Evolutionary conservation across 176 grass and related monocot species (phyloP).

Genomic region (Puya raimondii): DNA sequence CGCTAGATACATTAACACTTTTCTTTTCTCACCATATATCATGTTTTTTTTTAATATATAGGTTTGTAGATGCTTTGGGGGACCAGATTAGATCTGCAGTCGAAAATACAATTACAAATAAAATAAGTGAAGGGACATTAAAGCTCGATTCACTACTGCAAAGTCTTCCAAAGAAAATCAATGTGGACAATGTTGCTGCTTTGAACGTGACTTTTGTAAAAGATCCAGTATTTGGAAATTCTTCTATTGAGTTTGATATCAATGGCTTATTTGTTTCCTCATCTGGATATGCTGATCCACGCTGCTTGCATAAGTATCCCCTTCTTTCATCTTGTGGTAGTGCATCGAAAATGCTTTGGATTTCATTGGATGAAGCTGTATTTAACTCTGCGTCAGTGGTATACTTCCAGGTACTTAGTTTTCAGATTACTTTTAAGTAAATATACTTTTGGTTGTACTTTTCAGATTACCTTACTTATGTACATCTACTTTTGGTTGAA

Average conservation of each 20-base stretch:
- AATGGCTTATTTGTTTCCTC: slow-evolving; percentile 72
- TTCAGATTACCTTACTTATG: background rate
- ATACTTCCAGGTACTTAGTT: slow-evolving; percentile 72
- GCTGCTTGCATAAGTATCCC: slow-evolving; percentile 20
- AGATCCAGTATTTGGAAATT: slow-evolving; percentile 62
- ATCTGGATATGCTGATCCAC: slow-evolving; percentile 13
- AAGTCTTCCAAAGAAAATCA: slow-evolving; percentile 74
- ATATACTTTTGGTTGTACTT: background rate
- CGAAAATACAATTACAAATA: slow-evolving; percentile 63
- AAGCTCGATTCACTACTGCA: slow-evolving; percentile 73
- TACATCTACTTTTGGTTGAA: no score
- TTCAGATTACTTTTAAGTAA: background rate
- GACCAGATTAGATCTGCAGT: slow-evolving; percentile 76
- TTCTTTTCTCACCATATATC: slow-evolving; percentile 19
- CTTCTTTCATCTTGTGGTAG: slow-evolving; percentile 30
- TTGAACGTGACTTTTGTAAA: slow-evolving; percentile 85
- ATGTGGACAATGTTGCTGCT: slow-evolving; percentile 51
- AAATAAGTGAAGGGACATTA: slow-evolving; percentile 51
- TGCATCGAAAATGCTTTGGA: slow-evolving; percentile 70
- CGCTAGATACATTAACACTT: background rate
- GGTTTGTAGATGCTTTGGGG: slow-evolving; percentile 73
- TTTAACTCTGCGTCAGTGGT: slow-evolving; percentile 71
- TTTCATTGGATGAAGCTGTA: slow-evolving; percentile 81
- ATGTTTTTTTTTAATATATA: slow-evolving; percentile 19
- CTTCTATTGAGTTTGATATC: slow-evolving; percentile 85